These are phyloP conservation scores for Pleurotus djamor DNA, from an alignment of 768 basidiomycete genomes.

Conservation along the genomic window DNA sequence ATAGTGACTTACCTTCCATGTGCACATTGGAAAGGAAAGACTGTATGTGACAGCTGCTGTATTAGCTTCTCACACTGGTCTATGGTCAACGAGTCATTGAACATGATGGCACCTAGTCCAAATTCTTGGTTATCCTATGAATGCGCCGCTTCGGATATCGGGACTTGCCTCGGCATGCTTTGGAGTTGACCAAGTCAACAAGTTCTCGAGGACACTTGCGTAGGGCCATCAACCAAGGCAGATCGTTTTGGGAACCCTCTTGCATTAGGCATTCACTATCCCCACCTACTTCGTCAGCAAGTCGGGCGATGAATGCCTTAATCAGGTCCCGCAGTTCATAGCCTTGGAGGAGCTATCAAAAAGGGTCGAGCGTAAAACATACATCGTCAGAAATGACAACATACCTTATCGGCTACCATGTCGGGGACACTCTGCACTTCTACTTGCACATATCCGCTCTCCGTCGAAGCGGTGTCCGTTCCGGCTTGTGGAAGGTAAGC, in stretches of 20 bases:
- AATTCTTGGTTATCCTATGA: conserved; percentile 4
- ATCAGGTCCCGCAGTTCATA: conserved; percentile 76
- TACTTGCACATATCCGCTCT: conserved; percentile 61
- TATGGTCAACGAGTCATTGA: conserved; percentile 75
- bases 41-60: conserved; percentile 61
- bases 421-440: conserved; percentile 63
- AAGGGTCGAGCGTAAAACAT: background rate
- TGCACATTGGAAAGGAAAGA: conserved; percentile 93
- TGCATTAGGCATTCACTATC: conserved; percentile 19
- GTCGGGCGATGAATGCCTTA: conserved; percentile 65
- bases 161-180: conserved; percentile 86
- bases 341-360: conserved; percentile 53
- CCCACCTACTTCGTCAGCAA: conserved; percentile 35
- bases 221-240: conserved; percentile 67
- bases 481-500: conserved; percentile 8
- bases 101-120: conserved; percentile 89
- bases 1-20: conserved; percentile 70
- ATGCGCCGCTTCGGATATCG: background rate
- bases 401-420: conserved; percentile 67
- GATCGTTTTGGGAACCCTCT: conserved; percentile 22
- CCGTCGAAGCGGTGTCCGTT: conserved; percentile 18
- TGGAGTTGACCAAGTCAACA: conserved; percentile 87
- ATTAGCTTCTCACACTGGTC: conserved; percentile 75
- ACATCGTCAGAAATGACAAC: conserved; percentile 16
- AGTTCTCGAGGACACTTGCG: conserved; percentile 83